These are phyloP conservation scores for Phyllosticta capitalensis DNA, from an alignment of 2,329 filamentous ascomycete species.

Conservation along the genomic window DNA sequence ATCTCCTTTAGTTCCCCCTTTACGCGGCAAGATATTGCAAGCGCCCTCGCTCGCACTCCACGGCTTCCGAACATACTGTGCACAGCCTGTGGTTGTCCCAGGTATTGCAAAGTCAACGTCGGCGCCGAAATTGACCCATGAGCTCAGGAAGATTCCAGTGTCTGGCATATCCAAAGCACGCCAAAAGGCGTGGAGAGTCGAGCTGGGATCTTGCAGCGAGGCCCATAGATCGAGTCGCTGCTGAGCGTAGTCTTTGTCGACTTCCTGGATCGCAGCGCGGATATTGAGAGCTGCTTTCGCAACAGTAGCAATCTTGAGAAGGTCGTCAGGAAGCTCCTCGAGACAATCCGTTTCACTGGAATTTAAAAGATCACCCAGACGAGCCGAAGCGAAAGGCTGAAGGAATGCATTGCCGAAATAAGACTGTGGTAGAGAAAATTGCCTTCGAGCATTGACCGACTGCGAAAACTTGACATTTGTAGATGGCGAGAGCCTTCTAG, in stretches of 20 bases:
- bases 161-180: neutral
- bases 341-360: neutral
- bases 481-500: neutral
- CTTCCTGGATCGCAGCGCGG: neutral
- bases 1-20: neutral
- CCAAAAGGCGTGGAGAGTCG: neutral
- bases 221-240: neutral
- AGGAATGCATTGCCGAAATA: constrained; percentile 1
- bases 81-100: neutral
- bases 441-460: neutral
- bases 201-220: neutral
- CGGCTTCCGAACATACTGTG: constrained; percentile 1
- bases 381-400: neutral
- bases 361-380: neutral
- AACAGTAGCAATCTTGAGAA: neutral
- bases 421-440: neutral
- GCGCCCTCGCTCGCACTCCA: neutral
- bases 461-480: neutral
- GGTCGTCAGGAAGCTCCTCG: neutral
- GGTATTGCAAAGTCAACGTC: constrained; percentile 1
- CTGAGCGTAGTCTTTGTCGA: neutral
- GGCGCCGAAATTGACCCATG: constrained; percentile 1
- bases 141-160: constrained; percentile 1
- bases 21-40: neutral
- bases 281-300: neutral